phyloP scores from a whole-genome alignment of 2,329 filamentous ascomycete genomes.

The Calonectria hongkongensis region DNA sequence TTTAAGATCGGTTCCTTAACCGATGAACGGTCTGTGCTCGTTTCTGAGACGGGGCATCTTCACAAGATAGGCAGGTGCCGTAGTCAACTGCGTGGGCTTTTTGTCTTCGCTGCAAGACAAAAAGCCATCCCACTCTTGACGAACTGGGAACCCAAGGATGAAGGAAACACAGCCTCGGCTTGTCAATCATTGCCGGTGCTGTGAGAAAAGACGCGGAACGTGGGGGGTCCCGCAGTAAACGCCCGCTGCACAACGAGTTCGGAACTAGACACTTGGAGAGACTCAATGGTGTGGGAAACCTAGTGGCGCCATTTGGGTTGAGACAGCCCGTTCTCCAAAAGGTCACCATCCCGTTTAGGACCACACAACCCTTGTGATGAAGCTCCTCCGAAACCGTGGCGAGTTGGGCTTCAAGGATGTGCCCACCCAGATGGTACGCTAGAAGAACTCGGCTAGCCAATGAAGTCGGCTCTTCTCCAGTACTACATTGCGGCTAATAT shows the following conservation, averaged over 20 bases:
- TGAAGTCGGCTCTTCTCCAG: neutral
- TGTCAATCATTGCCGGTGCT: neutral
- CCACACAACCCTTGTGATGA: conserved; percentile 5
- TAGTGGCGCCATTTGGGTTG: neutral
- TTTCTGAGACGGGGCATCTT: neutral
- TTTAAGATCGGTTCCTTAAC: neutral
- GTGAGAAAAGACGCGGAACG: neutral
- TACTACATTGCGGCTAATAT: neutral
- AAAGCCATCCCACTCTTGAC: neutral
- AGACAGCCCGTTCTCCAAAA: neutral
- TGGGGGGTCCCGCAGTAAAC: neutral
- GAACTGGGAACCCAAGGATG: neutral
- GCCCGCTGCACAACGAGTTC: neutral
- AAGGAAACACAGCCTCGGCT: neutral
- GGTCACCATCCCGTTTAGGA: neutral
- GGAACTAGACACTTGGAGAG: neutral
- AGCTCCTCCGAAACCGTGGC: conserved; percentile 8
- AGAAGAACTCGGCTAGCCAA: neutral
- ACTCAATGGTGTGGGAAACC: neutral
- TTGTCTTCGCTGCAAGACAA: too few relatives aligned
- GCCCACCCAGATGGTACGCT: neutral
- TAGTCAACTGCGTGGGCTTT: neutral
- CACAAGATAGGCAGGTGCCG: neutral
- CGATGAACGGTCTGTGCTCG: neutral
- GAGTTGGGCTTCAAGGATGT: neutral